phyloP scores from a whole-genome alignment of 2,329 filamentous ascomycete genomes.

The Lecanicillium sp. region DNA sequence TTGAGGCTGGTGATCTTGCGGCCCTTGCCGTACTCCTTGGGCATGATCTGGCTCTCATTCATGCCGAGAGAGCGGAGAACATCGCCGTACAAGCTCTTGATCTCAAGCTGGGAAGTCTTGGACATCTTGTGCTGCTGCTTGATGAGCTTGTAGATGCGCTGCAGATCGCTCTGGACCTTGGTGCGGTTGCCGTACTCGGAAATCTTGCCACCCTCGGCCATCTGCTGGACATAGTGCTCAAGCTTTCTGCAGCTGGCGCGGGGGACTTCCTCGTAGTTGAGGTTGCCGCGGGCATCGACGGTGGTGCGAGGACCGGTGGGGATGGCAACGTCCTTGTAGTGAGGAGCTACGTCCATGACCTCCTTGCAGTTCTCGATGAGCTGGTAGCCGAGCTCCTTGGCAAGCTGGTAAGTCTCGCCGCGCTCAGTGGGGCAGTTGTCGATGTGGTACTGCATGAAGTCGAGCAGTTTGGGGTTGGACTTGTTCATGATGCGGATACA shows the following conservation, averaged over 20 bases:
- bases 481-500: conserved; percentile 99
- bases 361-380: conserved; percentile 98
- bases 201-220: conserved; percentile 97
- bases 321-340: conserved; percentile 92
- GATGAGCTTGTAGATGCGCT: conserved; percentile 95
- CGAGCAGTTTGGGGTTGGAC: conserved; percentile 88
- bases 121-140: conserved; percentile 97
- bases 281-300: conserved; percentile 86
- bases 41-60: conserved; percentile 97
- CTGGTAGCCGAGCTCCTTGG: conserved; percentile 86
- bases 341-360: conserved; percentile 73
- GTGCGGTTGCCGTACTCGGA: conserved; percentile 97
- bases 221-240: conserved; percentile 96
- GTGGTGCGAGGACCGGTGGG: conserved; percentile 89
- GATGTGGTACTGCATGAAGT: conserved; percentile 99
- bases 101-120: conserved; percentile 92
- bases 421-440: conserved; percentile 96
- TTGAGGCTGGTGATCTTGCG: conserved; percentile 45
- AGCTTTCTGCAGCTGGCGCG: conserved; percentile 89
- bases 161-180: conserved; percentile 94
- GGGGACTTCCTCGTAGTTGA: conserved; percentile 84
- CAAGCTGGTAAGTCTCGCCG: conserved; percentile 96
- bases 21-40: conserved; percentile 70
- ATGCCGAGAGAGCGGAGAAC: conserved; percentile 91
- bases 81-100: conserved; percentile 90